Percentiles rank a stretch among this genome's conserved stretches.
Evolutionary conservation across 768 basidiomycete genomes (phyloP).

Genomic region (Kockovaella imperatae): DNA sequence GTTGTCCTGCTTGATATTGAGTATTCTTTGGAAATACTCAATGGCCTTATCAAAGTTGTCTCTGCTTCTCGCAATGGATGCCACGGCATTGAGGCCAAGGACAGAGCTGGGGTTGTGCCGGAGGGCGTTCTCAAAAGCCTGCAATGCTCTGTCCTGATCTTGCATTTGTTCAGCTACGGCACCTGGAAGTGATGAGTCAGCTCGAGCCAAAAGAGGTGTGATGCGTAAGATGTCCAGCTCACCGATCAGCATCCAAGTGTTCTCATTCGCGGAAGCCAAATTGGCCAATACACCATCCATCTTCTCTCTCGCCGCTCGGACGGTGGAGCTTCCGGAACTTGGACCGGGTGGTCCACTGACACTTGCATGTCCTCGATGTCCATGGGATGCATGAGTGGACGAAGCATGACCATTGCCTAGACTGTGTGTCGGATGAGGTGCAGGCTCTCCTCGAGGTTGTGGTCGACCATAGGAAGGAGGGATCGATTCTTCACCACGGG

Average conservation of each 20-base stretch:
- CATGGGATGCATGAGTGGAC: slow-evolving; percentile 15
- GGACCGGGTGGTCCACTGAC: slow-evolving; percentile 15
- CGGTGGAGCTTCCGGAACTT: not conserved
- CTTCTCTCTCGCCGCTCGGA: slow-evolving; percentile 27
- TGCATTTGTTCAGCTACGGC: slow-evolving; percentile 87
- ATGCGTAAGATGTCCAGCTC: slow-evolving; percentile 16
- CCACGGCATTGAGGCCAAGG: slow-evolving; percentile 83
- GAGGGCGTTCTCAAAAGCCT: slow-evolving; percentile 89
- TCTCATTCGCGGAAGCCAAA: slow-evolving; percentile 77
- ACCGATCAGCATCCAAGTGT: slow-evolving; percentile 94
- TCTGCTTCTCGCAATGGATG: slow-evolving; percentile 91
- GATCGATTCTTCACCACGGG: too few species aligned
- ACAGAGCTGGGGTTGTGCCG: slow-evolving; percentile 90
- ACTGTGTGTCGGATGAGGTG: not conserved
- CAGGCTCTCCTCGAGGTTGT: not conserved
- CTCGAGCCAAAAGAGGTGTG: not conserved
- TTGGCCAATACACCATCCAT: slow-evolving; percentile 47
- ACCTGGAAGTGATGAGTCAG: slow-evolving; percentile 51
- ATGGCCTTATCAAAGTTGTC: slow-evolving; percentile 97
- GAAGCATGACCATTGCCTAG: slow-evolving; percentile 15
- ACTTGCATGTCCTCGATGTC: slow-evolving; percentile 8
- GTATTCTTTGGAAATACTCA: slow-evolving; percentile 90
- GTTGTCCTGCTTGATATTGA: slow-evolving; percentile 85
- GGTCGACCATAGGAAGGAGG: not conserved
- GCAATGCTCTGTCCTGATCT: slow-evolving; percentile 84